Conservation (phyloP, 441 rosid species). For the Daphne laureola region DNA sequence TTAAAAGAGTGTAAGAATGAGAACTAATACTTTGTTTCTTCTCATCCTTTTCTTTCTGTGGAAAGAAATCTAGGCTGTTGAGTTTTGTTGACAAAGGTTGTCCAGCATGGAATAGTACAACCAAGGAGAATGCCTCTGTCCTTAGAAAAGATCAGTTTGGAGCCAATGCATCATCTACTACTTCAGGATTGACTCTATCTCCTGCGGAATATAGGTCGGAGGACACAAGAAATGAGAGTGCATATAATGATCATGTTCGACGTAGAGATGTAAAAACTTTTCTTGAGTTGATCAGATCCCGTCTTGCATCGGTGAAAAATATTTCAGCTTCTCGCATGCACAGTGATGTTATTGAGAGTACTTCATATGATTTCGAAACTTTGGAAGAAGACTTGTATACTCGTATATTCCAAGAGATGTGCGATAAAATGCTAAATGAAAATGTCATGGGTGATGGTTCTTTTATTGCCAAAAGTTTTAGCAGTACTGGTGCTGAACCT, state of each 20-base stretch:
- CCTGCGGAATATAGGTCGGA: constrained; percentile 37
- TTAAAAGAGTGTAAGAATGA: neutral
- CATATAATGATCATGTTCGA: constrained; percentile 31
- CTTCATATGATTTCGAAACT: constrained; percentile 34
- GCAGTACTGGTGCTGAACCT: constrained; percentile 34
- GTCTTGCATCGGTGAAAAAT: constrained; percentile 41
- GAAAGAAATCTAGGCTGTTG: constrained; percentile 86
- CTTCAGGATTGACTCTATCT: constrained; percentile 32
- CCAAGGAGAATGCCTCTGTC: constrained; percentile 24
- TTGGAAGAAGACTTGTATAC: constrained; percentile 62
- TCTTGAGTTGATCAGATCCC: constrained; percentile 50
- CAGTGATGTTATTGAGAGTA: constrained; percentile 33
- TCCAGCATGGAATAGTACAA: constrained; percentile 58
- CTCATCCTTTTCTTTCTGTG: constrained; percentile 2
- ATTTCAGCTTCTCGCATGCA: constrained; percentile 32
- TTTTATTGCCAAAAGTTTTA: constrained; percentile 28
- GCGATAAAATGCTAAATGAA: constrained; percentile 18
- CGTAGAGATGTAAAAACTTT: constrained; percentile 39
- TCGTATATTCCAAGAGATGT: constrained; percentile 31
- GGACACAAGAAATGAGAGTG: constrained; percentile 41
- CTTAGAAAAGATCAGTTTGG: constrained; percentile 30
- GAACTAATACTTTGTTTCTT: constrained; percentile 16
- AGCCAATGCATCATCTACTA: constrained; percentile 23
- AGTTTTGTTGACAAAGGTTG: constrained; percentile 73
- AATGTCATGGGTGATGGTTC: constrained; percentile 22